A percentile compares a stretch with the other conserved stretches of the same genome.
These are phyloP conservation scores for Botrytis elliptica DNA, from an alignment of 2,329 filamentous ascomycete genomes.

Conservation along the genomic window DNA sequence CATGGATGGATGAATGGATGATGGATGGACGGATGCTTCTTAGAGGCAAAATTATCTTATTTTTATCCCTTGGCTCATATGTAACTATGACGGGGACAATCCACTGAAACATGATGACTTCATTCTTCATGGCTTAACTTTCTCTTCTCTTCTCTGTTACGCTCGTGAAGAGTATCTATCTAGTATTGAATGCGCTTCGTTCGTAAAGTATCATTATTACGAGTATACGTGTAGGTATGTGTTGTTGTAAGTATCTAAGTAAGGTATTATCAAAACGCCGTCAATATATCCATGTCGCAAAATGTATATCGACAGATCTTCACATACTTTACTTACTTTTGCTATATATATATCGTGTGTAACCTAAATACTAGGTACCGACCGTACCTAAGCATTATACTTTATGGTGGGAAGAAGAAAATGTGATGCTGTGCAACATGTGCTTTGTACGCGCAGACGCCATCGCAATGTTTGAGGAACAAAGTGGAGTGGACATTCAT, in stretches of 20 bases:
- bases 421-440: background rate
- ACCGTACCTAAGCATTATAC: background rate
- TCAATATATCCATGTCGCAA: background rate
- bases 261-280: background rate
- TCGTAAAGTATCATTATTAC: background rate
- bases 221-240: background rate
- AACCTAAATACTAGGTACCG: too few relatives aligned
- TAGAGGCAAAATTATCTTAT: background rate
- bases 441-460: background rate
- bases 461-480: background rate
- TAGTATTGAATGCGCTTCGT: background rate
- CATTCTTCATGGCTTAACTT: background rate
- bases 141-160: background rate
- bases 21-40: background rate
- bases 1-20: too few relatives aligned
- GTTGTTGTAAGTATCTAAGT: background rate
- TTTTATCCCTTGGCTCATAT: background rate
- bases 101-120: constrained; percentile 6
- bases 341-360: too few relatives aligned
- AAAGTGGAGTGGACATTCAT: background rate
- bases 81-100: background rate
- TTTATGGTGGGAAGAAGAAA: background rate
- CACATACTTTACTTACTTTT: background rate
- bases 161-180: background rate
- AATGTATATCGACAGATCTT: background rate